Evolutionary conservation across 805 yeast genomes (phyloP).

Genomic region (Lachancea quebecensis): DNA sequence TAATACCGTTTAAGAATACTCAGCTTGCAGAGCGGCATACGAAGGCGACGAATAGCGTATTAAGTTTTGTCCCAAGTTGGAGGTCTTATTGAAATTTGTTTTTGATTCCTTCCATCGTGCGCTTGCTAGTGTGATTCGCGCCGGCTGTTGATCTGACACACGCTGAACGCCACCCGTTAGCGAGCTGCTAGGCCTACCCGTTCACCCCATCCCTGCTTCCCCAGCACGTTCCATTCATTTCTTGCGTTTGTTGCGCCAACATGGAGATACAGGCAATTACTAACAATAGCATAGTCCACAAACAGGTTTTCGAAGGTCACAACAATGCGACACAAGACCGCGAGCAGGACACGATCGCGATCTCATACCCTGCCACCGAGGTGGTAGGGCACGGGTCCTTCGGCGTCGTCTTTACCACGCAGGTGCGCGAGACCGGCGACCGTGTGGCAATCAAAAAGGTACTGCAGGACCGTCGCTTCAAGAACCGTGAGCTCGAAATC

Average conservation of each 20-base stretch:
- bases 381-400: slow-evolving; percentile 99
- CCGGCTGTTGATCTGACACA: too few relatives aligned
- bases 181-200: neutral
- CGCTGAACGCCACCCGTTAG: neutral
- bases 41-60: neutral
- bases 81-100: too few relatives aligned
- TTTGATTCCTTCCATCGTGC: too few relatives aligned
- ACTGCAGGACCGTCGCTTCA: slow-evolving; percentile 90
- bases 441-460: slow-evolving; percentile 92
- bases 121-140: too few relatives aligned
- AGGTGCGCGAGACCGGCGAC: slow-evolving; percentile 63
- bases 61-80: too few relatives aligned
- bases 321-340: neutral
- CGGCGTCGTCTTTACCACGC: slow-evolving; percentile 93
- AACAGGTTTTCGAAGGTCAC: slow-evolving; percentile 26
- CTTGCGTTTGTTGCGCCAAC: neutral
- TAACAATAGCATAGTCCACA: slow-evolving; percentile 24
- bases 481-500: slow-evolving; percentile 90
- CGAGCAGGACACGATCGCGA: slow-evolving; percentile 29
- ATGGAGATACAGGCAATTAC: slow-evolving; percentile 13
- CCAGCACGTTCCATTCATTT: too few relatives aligned
- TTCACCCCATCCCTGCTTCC: too few relatives aligned
- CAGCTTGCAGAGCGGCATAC: too few relatives aligned
- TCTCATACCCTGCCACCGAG: slow-evolving; percentile 73
- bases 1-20: too few relatives aligned